phyloP scores from a whole-genome alignment of 768 basidiomycete genomes.

The Symmetrospora coprosmae region DNA sequence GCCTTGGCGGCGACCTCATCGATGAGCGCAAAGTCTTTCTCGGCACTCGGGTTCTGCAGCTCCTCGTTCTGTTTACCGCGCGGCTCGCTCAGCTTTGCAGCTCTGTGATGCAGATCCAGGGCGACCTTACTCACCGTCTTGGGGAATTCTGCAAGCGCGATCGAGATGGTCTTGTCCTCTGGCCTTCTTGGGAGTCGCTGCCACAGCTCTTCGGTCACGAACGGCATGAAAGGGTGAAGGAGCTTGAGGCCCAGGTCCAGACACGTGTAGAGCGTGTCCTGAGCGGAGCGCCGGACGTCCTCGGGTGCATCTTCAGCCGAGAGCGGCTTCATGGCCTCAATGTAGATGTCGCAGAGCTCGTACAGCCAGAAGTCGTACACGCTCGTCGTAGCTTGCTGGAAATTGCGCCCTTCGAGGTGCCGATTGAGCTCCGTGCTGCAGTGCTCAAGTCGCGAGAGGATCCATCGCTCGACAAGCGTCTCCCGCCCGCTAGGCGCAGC shows the following conservation, averaged over 20 bases:
- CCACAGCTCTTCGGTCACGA: constrained; percentile 97
- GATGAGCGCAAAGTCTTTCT: constrained; percentile 70
- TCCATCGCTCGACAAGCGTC: constrained; percentile 85
- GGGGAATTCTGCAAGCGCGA: constrained; percentile 81
- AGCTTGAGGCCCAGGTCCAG: constrained; percentile 78
- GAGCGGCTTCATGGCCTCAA: constrained; percentile 98
- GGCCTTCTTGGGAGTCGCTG: constrained; percentile 78
- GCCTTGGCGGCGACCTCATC: constrained; percentile 63
- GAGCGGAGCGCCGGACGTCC: constrained; percentile 58
- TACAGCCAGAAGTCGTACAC: constrained; percentile 94
- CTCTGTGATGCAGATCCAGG: not conserved
- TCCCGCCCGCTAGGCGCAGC: constrained; percentile 76
- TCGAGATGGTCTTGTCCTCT: constrained; percentile 65
- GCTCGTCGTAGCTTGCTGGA: constrained; percentile 74
- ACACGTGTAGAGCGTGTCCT: constrained; percentile 90
- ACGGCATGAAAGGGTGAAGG: constrained; percentile 97
- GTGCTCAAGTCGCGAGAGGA: constrained; percentile 78
- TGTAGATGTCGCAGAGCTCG: constrained; percentile 98
- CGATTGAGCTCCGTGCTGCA: constrained; percentile 64
- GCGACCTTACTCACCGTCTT: constrained; percentile 46
- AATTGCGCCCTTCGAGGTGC: constrained; percentile 64
- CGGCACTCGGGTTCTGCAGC: constrained; percentile 47
- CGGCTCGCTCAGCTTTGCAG: no score
- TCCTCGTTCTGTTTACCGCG: constrained; percentile 21
- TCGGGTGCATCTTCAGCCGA: constrained; percentile 58